A percentile compares a stretch with the other conserved stretches of the same genome.
phyloP scores from a whole-genome alignment of 805 yeast species.

The Schizosaccharomyces cryophilus region DNA sequence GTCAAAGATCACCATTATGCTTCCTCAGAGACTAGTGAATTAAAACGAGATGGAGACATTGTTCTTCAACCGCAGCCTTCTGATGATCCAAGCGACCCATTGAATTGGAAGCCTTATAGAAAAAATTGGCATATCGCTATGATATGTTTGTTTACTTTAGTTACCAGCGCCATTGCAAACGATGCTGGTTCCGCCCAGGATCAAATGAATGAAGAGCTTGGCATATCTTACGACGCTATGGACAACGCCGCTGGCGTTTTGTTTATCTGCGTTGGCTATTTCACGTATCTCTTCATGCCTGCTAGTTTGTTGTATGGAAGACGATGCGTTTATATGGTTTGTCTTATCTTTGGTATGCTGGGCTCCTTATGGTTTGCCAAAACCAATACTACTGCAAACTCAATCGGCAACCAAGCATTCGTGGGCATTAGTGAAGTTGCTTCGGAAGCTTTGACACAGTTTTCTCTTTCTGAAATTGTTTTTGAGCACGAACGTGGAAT shows the following conservation, averaged over 20 bases:
- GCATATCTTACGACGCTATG: neutral
- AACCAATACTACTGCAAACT: slow-evolving; percentile 1
- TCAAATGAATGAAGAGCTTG: slow-evolving; percentile 1
- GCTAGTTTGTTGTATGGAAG: neutral
- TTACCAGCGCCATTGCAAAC: neutral
- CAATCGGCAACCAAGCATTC: slow-evolving; percentile 12
- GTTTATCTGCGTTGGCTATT: neutral
- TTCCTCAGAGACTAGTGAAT: neutral
- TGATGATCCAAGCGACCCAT: slow-evolving; percentile 44
- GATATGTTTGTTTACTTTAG: neutral
- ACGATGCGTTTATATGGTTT: neutral
- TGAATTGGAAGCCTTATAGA: slow-evolving; percentile 26
- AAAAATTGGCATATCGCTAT: slow-evolving; percentile 7
- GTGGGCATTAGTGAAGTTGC: slow-evolving; percentile 41
- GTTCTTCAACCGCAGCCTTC: slow-evolving; percentile 43
- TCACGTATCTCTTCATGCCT: neutral
- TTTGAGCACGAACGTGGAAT: slow-evolving; percentile 56
- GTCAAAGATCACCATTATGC: neutral
- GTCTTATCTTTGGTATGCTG: neutral
- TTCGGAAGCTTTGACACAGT: slow-evolving; percentile 44
- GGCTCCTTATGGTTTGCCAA: neutral
- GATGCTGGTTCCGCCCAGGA: neutral
- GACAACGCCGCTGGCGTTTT: neutral
- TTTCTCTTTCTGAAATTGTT: slow-evolving; percentile 42
- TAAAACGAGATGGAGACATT: slow-evolving; percentile 12